Evolutionary conservation across 2,329 filamentous ascomycete species (phyloP), one percentile per base, ranked within the genome.

Genomic region (Fusarium sublunatum): DNA sequence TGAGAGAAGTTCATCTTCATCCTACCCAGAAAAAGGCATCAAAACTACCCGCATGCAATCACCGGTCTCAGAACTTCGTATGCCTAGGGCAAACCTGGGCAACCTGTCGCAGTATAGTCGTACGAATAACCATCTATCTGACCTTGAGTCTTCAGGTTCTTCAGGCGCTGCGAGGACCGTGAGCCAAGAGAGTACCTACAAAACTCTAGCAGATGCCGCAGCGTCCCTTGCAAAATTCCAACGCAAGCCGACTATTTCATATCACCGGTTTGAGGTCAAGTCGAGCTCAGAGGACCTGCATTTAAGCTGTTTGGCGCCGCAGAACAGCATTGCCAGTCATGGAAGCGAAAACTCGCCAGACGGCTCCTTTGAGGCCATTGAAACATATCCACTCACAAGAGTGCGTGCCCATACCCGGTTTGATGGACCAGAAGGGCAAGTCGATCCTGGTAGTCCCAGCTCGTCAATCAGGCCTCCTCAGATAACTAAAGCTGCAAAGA

Each of bases 1-100:
- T 15, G 51, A 48, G 29, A 69, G 73, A n/a, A 74, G 69, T 44
- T 53, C 64, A 5, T 76, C 74, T n/a, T 76, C 74, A 10, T 69
- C 70, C 2, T 76, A 76, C 35, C 71, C 68, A 12, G 68, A 70
- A 10, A 53, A 67, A 3, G 64, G 64, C 2, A 52, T 66, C n/a
- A 52, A 38, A 8, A 67, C 67, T 5, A 60, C 55, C 10, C 52
- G 64, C 15, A 26, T 70, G 2, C 68, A 70, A 29, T 77, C 76
- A n/a, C 75, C 75, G 5, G 58, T 64, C 8, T 67, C 69, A 9
- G 58, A 65, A 6, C 22, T 41, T 10, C 49, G 51, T 8, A 32
- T 51, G 6, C 67, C 73, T 38, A 68, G 56, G 10, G 53, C 75
- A 7, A 74, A 68, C 26, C 45, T 73, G 11, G 68, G 73, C 11